Evolutionary conservation across 768 basidiomycete species (phyloP), one percentile per base, ranked within the genome.

Genomic region (Russula emetica): DNA sequence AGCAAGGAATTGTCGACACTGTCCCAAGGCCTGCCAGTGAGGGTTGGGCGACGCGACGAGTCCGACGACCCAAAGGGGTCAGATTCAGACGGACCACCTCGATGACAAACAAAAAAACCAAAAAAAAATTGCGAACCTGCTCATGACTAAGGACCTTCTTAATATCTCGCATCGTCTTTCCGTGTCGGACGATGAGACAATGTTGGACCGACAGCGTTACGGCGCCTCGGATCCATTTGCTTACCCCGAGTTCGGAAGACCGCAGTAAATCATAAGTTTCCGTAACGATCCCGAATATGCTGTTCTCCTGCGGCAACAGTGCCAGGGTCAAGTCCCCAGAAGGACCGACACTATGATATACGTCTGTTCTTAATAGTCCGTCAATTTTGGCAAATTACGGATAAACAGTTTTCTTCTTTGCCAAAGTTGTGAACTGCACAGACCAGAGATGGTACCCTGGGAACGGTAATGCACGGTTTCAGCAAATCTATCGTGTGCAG

Each of bases 301-400:
- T 84, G 69, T 93, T 93, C 73, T 93, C 90, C 72, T 89, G 87
- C 24, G 90, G 90, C 32, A 92, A 77, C n/a, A 92, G 78, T 28
- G 82, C 90, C 54, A 83, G 77, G 28, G 80, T 78, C 38, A 40
- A 7, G 16, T 40, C 38, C 36, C 75, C 70, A 7, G 71, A 71
- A 13, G 75, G 61, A 7, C 82, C 79, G 45, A 92, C 72, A 20
- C 80, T 73, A 50, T 78, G 71, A 64, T 87, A 85, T 26, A 86
- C 84, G 63, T 82, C 90, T 92, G 71, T 9, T 22, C n/a, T n/a
- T 18, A 40, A 7, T 7, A 4, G 16, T n/a, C 14, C 47, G 62
- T 53, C 28, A 58, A 36, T 49, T 24, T 8, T 36, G 34, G 24
- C 24, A 34, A 24, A 24, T 45, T 49, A 38, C 10, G 6, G 40